A percentile compares a stretch with the other conserved stretches of the same genome.
phyloP scores from a whole-genome alignment of 768 basidiomycete species.

The Cubamyces sp. region DNA sequence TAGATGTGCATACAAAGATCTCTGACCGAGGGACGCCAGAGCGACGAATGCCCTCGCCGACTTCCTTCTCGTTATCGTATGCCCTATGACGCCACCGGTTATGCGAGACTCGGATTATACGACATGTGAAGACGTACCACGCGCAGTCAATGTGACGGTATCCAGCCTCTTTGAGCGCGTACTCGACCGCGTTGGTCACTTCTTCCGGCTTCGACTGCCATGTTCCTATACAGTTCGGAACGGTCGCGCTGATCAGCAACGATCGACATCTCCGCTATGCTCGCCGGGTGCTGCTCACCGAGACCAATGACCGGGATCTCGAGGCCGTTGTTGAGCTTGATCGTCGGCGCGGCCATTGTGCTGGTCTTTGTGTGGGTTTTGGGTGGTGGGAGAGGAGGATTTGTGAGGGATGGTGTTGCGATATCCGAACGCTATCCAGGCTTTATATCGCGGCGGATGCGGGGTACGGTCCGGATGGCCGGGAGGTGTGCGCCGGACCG shows the following conservation, averaged over 20 bases:
- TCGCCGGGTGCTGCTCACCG: conserved; percentile 42
- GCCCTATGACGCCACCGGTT: conserved; percentile 41
- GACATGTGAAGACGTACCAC: conserved; percentile 37
- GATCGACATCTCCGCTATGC: neutral
- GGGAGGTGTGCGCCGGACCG: conserved; percentile 12
- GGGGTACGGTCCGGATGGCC: conserved; percentile 5
- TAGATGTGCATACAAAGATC: conserved; percentile 53
- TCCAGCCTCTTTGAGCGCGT: conserved; percentile 72
- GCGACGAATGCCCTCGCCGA: conserved; percentile 77
- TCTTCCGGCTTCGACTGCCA: conserved; percentile 81
- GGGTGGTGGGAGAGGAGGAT: too few relatives aligned
- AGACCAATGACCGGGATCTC: conserved; percentile 62
- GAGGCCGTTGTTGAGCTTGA: conserved; percentile 65
- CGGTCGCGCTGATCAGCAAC: conserved; percentile 1
- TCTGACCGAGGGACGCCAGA: conserved; percentile 80
- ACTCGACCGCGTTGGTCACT: conserved; percentile 69
- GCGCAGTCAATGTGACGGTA: conserved; percentile 82
- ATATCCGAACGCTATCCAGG: conserved; percentile 1
- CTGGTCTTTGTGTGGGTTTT: neutral
- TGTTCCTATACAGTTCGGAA: conserved; percentile 58
- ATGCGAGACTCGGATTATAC: neutral
- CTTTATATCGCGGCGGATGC: conserved; percentile 8
- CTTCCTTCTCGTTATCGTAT: conserved; percentile 80
- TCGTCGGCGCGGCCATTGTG: conserved; percentile 37
- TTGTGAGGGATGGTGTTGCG: neutral